Evolutionary conservation across 495 filamentous ascomycete species (phyloP).

Genomic region (Penicillium malachiteum): DNA sequence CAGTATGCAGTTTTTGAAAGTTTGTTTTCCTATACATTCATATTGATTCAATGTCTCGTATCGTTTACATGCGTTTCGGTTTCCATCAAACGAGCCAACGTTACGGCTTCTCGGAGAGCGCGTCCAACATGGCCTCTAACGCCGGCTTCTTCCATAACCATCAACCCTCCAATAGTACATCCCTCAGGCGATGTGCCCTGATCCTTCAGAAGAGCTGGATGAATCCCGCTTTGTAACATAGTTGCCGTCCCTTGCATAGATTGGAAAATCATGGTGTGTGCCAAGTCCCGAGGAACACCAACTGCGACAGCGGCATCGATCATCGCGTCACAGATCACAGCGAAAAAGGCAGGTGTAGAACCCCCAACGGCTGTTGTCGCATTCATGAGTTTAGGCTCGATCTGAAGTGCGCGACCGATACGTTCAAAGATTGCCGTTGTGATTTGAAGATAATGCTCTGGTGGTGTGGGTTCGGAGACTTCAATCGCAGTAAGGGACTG

Average conservation of each 20-base stretch:
- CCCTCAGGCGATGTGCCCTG: slow-evolving; percentile 44
- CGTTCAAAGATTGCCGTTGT: slow-evolving; percentile 36
- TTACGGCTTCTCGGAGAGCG: slow-evolving; percentile 41
- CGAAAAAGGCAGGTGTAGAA: slow-evolving; percentile 45
- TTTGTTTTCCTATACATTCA: neutral
- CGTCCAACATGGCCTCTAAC: slow-evolving; percentile 42
- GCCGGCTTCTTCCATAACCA: slow-evolving; percentile 44
- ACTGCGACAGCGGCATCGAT: slow-evolving; percentile 46
- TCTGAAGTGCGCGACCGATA: slow-evolving; percentile 35
- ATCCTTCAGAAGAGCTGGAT: slow-evolving; percentile 39
- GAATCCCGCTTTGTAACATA: slow-evolving; percentile 39
- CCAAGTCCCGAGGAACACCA: slow-evolving; percentile 40
- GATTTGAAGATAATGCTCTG: slow-evolving; percentile 21
- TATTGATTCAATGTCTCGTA: slow-evolving; percentile 28
- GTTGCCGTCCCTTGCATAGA: slow-evolving; percentile 39
- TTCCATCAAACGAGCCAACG: slow-evolving; percentile 41
- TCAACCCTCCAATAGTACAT: slow-evolving; percentile 46
- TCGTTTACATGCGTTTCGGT: slow-evolving; percentile 37
- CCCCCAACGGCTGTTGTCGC: slow-evolving; percentile 39
- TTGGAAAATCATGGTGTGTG: slow-evolving; percentile 40
- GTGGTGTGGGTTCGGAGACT: slow-evolving; percentile 24
- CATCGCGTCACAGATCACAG: slow-evolving; percentile 42
- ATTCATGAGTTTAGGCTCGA: slow-evolving; percentile 37
- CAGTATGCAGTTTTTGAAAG: neutral
- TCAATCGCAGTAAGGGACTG: slow-evolving; percentile 41